These are phyloP conservation scores for Pythium rhizo-oryzae DNA, from an alignment of 352 stramenopile genomes.

Conservation along the genomic window DNA sequence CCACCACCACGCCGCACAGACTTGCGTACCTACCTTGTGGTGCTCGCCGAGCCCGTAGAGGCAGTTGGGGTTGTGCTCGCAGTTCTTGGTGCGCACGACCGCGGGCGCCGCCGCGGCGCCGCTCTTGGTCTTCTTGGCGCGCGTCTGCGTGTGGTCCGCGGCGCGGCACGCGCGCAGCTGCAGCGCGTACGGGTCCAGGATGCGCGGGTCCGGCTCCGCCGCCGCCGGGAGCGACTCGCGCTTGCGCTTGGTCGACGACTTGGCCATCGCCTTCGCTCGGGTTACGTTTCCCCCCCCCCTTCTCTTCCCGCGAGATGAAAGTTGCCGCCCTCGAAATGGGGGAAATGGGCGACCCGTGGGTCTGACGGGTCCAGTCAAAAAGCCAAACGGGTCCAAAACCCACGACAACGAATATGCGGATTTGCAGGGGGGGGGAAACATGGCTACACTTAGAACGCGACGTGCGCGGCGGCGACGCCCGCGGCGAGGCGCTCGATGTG, in stretches of 20 bases:
- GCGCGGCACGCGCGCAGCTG: constrained; percentile 46
- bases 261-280: constrained; percentile 11
- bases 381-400: too few relatives aligned
- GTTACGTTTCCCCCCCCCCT: too few relatives aligned
- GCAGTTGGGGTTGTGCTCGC: constrained; percentile 84
- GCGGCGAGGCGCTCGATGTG: constrained; percentile 13
- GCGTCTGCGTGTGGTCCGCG: constrained; percentile 71
- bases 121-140: constrained; percentile 44
- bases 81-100: constrained; percentile 53
- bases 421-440: not conserved
- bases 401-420: too few relatives aligned
- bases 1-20: not conserved
- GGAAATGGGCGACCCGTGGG: too few relatives aligned
- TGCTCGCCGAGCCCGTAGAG: constrained; percentile 83
- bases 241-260: constrained; percentile 53
- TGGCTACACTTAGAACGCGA: constrained; percentile 6
- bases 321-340: not conserved
- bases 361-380: too few relatives aligned
- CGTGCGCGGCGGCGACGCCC: not conserved
- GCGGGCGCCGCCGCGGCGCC: constrained; percentile 9
- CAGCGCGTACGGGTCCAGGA: constrained; percentile 65
- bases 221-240: constrained; percentile 34
- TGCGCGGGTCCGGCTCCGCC: constrained; percentile 34
- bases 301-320: not conserved
- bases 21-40: constrained; percentile 42